These are phyloP conservation scores for Oryza coarctata DNA, from an alignment of 176 grass and related monocot species.

Conservation along the genomic window DNA sequence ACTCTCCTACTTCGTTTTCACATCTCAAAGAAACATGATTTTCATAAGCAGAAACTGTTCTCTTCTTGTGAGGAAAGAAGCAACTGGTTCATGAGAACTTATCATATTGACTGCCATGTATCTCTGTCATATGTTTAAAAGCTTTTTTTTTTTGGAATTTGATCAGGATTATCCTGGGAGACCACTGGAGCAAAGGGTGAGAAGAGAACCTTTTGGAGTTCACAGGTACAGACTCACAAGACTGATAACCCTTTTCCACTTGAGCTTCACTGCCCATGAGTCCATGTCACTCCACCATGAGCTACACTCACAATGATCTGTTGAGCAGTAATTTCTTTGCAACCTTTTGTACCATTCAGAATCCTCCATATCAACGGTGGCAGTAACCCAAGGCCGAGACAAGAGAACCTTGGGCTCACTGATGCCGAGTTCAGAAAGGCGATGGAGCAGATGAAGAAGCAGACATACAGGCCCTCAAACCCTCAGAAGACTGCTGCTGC, in stretches of 20 bases:
- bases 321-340: background rate
- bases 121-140: background rate
- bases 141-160: background rate
- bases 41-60: background rate
- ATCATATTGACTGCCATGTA: background rate
- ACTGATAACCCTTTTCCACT: background rate
- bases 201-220: background rate
- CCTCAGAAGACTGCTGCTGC: background rate
- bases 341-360: background rate
- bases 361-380: background rate
- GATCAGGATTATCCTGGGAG: conserved; percentile 24
- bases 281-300: background rate
- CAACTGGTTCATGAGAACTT: background rate
- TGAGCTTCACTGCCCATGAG: background rate
- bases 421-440: conserved; percentile 3
- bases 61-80: background rate
- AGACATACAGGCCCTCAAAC: conserved; percentile 11
- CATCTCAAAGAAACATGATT: background rate
- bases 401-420: background rate
- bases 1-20: background rate
- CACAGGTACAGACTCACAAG: conserved; percentile 8
- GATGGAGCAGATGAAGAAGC: conserved; percentile 29
- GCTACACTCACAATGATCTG: background rate
- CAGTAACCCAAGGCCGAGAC: background rate
- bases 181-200: conserved; percentile 15